phyloP scores from a whole-genome alignment of 805 yeast genomes.

The Lipomyces mesembrius region DNA sequence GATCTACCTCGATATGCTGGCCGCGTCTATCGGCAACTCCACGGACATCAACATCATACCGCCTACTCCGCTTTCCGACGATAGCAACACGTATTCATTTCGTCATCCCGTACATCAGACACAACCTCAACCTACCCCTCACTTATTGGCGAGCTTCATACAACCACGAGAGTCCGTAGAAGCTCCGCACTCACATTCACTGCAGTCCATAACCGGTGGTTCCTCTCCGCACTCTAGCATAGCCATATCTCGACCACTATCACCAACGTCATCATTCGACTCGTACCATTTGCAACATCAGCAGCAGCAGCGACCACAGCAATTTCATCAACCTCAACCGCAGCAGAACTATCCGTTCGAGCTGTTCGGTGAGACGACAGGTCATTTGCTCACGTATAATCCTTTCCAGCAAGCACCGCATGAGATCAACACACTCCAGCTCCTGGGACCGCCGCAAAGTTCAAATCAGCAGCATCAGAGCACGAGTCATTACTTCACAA shows the following conservation, averaged over 20 bases:
- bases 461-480: background rate
- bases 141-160: background rate
- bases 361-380: background rate
- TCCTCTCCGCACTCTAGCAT: background rate
- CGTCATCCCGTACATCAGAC: background rate
- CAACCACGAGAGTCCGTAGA: background rate
- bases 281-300: background rate
- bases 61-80: slow-evolving; percentile 6
- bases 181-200: background rate
- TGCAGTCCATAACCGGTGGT: background rate
- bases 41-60: background rate
- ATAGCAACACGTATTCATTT: background rate
- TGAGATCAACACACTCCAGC: background rate
- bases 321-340: background rate
- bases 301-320: background rate
- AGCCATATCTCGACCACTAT: background rate
- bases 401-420: background rate
- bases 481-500: background rate
- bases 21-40: background rate
- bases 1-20: slow-evolving; percentile 1
- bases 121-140: background rate
- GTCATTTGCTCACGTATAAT: background rate
- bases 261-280: slow-evolving; percentile 2
- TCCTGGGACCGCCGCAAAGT: background rate
- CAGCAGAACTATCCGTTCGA: slow-evolving; percentile 1